Evolutionary conservation across 1,284 basidiomycete species (phyloP).

Genomic region (Rhodotorula sp.): DNA sequence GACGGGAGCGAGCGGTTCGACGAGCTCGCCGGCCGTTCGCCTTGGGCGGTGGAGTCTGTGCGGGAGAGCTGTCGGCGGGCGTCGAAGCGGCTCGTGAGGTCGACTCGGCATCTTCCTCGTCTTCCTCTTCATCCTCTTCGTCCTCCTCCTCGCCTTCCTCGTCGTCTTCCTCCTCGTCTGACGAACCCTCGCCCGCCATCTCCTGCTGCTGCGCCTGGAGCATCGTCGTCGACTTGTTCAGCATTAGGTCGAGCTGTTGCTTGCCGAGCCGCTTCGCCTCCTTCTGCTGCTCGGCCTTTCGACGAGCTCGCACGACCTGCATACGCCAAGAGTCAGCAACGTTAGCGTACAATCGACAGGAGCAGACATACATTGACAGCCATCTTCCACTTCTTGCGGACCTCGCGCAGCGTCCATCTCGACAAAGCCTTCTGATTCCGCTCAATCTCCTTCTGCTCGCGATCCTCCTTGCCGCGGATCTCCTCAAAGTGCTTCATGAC

Average conservation of each 20-base stretch:
- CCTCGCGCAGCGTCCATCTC: constrained; percentile 67
- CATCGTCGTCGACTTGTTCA: constrained; percentile 84
- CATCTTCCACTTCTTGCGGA: constrained; percentile 82
- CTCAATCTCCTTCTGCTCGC: constrained; percentile 64
- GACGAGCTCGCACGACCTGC: constrained; percentile 70
- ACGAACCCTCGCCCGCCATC: constrained; percentile 53
- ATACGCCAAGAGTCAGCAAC: constrained; percentile 9
- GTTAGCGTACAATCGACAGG: not conserved
- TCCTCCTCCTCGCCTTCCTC: constrained; percentile 35
- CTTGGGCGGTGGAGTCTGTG: not conserved
- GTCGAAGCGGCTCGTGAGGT: not conserved
- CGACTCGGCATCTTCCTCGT: constrained; percentile 15
- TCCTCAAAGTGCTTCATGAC: constrained; percentile 77
- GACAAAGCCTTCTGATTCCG: constrained; percentile 66
- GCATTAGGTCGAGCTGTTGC: constrained; percentile 83
- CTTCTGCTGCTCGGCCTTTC: constrained; percentile 59
- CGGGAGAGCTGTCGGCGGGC: not conserved
- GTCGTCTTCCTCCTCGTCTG: constrained; percentile 43
- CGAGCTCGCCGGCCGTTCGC: not conserved
- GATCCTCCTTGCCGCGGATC: constrained; percentile 62
- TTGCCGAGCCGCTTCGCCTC: constrained; percentile 70
- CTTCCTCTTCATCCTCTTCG: constrained; percentile 26
- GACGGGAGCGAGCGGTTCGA: constrained; percentile 9
- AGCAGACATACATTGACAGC: constrained; percentile 71
- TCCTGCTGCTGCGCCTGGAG: constrained; percentile 78